phyloP scores from a whole-genome alignment of 768 basidiomycete genomes.

The Xerocomus potaroensis region DNA sequence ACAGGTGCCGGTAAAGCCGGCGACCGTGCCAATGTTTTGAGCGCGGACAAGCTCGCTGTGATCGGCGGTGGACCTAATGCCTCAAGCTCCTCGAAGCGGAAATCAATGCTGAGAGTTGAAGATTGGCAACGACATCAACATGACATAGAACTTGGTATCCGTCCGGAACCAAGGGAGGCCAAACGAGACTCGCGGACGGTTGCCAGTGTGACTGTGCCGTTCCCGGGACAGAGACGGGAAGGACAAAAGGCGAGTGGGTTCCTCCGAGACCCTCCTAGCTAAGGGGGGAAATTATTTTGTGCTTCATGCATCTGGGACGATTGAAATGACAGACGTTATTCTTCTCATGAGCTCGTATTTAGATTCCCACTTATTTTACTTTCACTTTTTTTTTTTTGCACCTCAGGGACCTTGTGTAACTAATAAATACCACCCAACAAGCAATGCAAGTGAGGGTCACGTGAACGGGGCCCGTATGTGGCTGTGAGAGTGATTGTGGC shows the following conservation, averaged over 20 bases:
- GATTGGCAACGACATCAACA: slow-evolving; percentile 80
- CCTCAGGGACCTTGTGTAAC: slow-evolving; percentile 17
- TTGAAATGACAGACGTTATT: slow-evolving; percentile 19
- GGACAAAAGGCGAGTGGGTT: slow-evolving; percentile 28
- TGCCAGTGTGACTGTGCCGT: slow-evolving; percentile 27
- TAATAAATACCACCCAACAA: too few relatives aligned
- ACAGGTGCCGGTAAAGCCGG: slow-evolving; percentile 32
- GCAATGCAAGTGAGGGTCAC: slow-evolving; percentile 2
- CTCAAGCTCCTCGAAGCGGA: slow-evolving; percentile 50
- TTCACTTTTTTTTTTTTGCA: slow-evolving; percentile 11
- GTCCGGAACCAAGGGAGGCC: slow-evolving; percentile 17
- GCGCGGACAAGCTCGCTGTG: slow-evolving; percentile 55
- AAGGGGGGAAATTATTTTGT: slow-evolving; percentile 3
- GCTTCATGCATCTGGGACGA: not conserved
- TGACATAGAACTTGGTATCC: slow-evolving; percentile 35
- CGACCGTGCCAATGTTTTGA: slow-evolving; percentile 35
- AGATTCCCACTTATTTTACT: slow-evolving; percentile 16
- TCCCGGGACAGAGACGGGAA: slow-evolving; percentile 31
- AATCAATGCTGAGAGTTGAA: slow-evolving; percentile 77
- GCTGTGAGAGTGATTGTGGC: slow-evolving; percentile 18
- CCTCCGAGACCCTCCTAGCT: slow-evolving; percentile 41
- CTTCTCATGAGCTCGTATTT: slow-evolving; percentile 2
- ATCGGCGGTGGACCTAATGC: slow-evolving; percentile 28
- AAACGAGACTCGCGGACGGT: slow-evolving; percentile 23
- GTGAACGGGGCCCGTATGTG: slow-evolving; percentile 2